Base-by-base conservation (phyloP, 1,284 basidiomycete genomes). In the Takashimella tepidaria region DNA sequence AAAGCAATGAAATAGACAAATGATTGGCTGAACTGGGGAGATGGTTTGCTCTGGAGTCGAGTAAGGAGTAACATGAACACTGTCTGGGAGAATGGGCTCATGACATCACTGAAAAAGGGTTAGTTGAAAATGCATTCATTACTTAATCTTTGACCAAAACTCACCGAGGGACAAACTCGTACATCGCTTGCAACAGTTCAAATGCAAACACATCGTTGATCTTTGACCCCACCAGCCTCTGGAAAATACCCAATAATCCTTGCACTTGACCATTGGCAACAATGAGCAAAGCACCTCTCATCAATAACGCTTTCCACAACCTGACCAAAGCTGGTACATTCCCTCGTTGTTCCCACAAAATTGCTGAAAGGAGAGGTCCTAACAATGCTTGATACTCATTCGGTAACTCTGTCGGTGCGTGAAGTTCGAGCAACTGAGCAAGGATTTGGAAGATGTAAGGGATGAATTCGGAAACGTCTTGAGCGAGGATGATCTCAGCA, bases 401-500 rank as follows among this genome's bases (percentile, higher is more conserved):
- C 0, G 95, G 92, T 6, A 96, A 79, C 20, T 72, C 67, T 40
- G 60, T 64, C 4, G 77, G 70, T 0, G 77, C 76, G 66, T 95
- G 92, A 8, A 91, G 78, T 62, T 93, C 89, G 37, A 99, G 85
- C 81, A 98, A 91, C 73, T 98, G 95, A 0, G 92, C 88, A 26
- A 98, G 83, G 62, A 98, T 84, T 72, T 98, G 96, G 81, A 98
- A 98, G 49, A 91, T 88, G 72, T 95, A 99, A 1, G 95, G 95
- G 50, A 96, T 88, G 71, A 97, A 98, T 77, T 98, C 95, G 61
- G 90, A 86, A 24, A 98, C 91, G 62, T 98, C 95, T 65, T 91
- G 84, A 62, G 91, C 85, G 3, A 99, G 76, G 67, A 98, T 92
- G 57, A 85, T 73, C 6, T 88, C 92, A 68, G 96, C 93, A 0